Conservation (phyloP, 192 early-diverging fungal species). For the Pilobolus umbonatus region DNA sequence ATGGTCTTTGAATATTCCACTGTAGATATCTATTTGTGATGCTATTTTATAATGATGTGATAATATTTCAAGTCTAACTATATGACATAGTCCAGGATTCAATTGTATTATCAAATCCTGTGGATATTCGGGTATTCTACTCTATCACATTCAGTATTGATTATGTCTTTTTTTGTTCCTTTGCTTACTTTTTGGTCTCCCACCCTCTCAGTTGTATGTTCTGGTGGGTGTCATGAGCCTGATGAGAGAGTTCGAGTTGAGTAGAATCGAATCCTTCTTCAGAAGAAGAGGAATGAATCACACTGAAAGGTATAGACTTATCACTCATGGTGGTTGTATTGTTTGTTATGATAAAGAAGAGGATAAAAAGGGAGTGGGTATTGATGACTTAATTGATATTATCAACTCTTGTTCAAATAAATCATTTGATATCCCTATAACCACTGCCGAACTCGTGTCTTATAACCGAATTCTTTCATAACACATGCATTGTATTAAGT, state of each 20-base stretch:
- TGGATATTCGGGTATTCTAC: constrained; percentile 43
- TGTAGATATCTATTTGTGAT: constrained; percentile 63
- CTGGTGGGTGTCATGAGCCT: constrained; percentile 2
- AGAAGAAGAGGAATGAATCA: constrained; percentile 36
- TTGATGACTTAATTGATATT: no score
- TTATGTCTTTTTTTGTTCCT: background rate
- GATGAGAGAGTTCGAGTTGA: constrained; percentile 29
- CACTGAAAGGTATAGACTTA: constrained; percentile 14
- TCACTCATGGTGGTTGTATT: constrained; percentile 1
- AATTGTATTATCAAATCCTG: constrained; percentile 63
- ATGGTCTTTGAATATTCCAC: constrained; percentile 37
- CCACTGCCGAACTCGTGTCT: background rate
- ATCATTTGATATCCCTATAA: no score
- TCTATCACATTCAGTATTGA: background rate
- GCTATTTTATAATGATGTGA: constrained; percentile 80
- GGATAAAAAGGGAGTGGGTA: constrained; percentile 6
- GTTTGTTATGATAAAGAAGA: background rate
- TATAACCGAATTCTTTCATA: background rate
- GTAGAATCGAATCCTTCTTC: constrained; percentile 38
- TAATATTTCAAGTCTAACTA: constrained; percentile 65
- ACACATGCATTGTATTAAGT: background rate
- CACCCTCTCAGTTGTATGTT: constrained; percentile 39
- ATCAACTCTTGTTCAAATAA: no score
- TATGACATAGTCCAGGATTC: constrained; percentile 44
- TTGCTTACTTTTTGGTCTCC: constrained; percentile 42